Evolutionary conservation across 352 stramenopile genomes (phyloP).

Genomic region (Lagenidium sp.): DNA sequence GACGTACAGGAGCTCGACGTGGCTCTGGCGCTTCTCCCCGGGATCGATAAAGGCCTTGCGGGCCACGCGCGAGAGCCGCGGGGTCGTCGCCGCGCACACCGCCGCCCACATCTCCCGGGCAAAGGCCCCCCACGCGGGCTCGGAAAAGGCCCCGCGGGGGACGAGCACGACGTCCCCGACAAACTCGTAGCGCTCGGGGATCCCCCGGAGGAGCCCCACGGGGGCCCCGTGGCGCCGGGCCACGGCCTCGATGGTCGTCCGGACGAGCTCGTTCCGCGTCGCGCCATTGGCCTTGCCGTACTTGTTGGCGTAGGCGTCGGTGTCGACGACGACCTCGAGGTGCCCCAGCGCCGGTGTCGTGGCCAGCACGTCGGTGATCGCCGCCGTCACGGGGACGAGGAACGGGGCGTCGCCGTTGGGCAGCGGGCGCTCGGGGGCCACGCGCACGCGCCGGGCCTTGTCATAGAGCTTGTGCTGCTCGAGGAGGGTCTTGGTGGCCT

Average conservation of each 20-base stretch:
- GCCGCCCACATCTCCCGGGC: constrained; percentile 52
- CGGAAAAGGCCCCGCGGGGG: constrained; percentile 48
- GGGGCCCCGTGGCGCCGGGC: constrained; percentile 37
- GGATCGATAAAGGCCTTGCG: constrained; percentile 75
- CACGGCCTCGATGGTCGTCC: constrained; percentile 37
- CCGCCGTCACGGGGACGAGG: constrained; percentile 43
- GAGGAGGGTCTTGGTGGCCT: constrained; percentile 68
- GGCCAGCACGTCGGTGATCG: constrained; percentile 20
- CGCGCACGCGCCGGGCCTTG: constrained; percentile 66
- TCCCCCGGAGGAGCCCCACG: neutral
- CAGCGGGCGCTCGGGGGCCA: constrained; percentile 12
- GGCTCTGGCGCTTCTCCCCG: constrained; percentile 74
- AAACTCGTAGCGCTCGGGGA: constrained; percentile 75
- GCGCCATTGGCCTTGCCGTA: constrained; percentile 58
- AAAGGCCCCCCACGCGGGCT: constrained; percentile 43
- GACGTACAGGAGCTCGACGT: constrained; percentile 59
- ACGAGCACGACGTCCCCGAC: constrained; percentile 66
- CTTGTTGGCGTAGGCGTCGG: constrained; percentile 66
- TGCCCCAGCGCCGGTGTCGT: constrained; percentile 20
- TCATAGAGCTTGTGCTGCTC: constrained; percentile 60
- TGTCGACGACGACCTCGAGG: constrained; percentile 34
- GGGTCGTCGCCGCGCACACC: constrained; percentile 42
- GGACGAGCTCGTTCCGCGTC: constrained; percentile 70
- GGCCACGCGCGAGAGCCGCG: constrained; percentile 58
- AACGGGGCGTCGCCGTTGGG: constrained; percentile 24